These are phyloP conservation scores for Aspergillus unguis DNA, from an alignment of 2,329 filamentous ascomycete genomes.

Conservation along the genomic window DNA sequence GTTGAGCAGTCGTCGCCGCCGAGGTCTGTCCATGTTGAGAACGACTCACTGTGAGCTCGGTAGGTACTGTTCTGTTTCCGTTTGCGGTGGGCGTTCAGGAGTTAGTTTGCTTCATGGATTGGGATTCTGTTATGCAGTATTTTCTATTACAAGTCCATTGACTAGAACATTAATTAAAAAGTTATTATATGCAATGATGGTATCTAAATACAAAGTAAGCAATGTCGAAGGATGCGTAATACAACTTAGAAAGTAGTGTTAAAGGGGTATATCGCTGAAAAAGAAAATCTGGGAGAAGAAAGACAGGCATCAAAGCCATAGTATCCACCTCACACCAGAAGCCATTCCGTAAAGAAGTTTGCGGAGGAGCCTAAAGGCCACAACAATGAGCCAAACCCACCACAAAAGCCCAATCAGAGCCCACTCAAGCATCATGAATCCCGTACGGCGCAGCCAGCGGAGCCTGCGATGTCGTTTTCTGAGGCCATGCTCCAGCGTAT, in stretches of 20 bases:
- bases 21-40: neutral
- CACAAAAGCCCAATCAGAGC: slow-evolving; percentile 84
- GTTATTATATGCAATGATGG: neutral
- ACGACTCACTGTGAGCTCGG: neutral
- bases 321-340: slow-evolving; percentile 68
- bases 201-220: neutral
- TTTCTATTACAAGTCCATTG: neutral
- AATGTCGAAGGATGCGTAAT: neutral
- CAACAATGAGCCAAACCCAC: slow-evolving; percentile 89
- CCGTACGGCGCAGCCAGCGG: slow-evolving; percentile 69
- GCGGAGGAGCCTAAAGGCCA: slow-evolving; percentile 65
- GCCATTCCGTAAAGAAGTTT: slow-evolving; percentile 60
- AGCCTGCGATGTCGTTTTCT: slow-evolving; percentile 71
- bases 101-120: neutral
- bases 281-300: neutral
- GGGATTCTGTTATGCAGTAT: neutral
- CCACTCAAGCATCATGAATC: slow-evolving; percentile 86
- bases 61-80: neutral
- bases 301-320: slow-evolving; percentile 64
- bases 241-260: neutral
- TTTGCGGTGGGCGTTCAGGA: neutral
- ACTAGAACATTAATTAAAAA: neutral
- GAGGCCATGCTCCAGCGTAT: slow-evolving; percentile 67
- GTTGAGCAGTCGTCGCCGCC: neutral
- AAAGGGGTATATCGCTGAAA: slow-evolving; percentile 1